phyloP scores from a whole-genome alignment of 352 stramenopile genomes.

The Pythium myriotylum region DNA sequence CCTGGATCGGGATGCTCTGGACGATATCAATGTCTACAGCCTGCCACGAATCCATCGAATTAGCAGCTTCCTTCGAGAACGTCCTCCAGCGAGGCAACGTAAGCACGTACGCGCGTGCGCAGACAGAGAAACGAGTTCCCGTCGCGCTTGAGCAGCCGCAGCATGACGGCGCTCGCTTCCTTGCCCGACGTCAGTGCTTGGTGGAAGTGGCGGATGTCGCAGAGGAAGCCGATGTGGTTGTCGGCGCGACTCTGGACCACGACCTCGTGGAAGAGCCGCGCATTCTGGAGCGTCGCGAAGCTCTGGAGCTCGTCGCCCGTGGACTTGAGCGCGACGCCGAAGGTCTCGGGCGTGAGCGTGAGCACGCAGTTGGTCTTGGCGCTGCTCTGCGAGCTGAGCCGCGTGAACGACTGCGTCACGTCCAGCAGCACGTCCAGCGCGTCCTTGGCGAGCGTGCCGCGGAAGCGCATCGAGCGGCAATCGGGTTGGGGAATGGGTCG shows the following conservation, averaged over 20 bases:
- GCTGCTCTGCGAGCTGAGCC: conserved; percentile 55
- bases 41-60: too few species aligned
- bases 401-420: conserved; percentile 70
- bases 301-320: conserved; percentile 78
- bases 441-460: conserved; percentile 73
- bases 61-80: too few species aligned
- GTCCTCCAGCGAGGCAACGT: too few species aligned
- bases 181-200: conserved; percentile 76
- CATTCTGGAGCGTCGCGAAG: conserved; percentile 68
- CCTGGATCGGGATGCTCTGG: conserved; percentile 82
- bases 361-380: conserved; percentile 72
- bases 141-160: conserved; percentile 82
- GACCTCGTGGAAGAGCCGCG: conserved; percentile 72
- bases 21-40: conserved; percentile 87
- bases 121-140: conserved; percentile 75
- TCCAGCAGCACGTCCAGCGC: conserved; percentile 79
- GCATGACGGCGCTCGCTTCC: conserved; percentile 77
- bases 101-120: conserved; percentile 41
- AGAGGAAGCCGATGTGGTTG: conserved; percentile 83
- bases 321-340: conserved; percentile 71
- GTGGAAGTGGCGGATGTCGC: conserved; percentile 74
- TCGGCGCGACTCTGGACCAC: conserved; percentile 72
- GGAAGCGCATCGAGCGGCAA: conserved; percentile 65
- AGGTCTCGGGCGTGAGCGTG: conserved; percentile 62
- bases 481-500: too few species aligned